These are phyloP conservation scores for Akanthomyces uredinophilus DNA, from an alignment of 2,329 filamentous ascomycete species.

Conservation along the genomic window DNA sequence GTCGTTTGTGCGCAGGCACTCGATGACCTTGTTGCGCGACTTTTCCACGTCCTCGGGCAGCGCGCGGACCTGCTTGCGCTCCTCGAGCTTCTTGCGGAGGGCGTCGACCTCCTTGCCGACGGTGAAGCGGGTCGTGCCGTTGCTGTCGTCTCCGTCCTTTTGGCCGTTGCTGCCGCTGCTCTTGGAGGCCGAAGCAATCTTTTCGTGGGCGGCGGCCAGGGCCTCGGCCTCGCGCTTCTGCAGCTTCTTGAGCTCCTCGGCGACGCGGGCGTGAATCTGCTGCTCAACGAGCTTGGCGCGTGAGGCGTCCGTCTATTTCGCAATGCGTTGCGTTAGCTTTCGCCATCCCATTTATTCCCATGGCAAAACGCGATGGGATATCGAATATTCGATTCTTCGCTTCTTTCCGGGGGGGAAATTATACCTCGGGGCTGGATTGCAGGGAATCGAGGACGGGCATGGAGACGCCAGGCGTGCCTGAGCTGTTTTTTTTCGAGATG, in stretches of 20 bases:
- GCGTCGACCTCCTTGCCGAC: slow-evolving; percentile 57
- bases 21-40: slow-evolving; percentile 70
- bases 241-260: slow-evolving; percentile 76
- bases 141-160: slow-evolving; percentile 33
- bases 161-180: slow-evolving; percentile 31
- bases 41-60: slow-evolving; percentile 67
- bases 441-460: slow-evolving; percentile 77
- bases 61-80: slow-evolving; percentile 59
- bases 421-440: slow-evolving; percentile 80
- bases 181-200: slow-evolving; percentile 57
- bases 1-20: slow-evolving; percentile 79
- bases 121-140: slow-evolving; percentile 36
- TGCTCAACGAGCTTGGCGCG: slow-evolving; percentile 79
- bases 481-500: slow-evolving; percentile 26
- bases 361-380: too few species aligned
- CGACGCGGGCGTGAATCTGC: slow-evolving; percentile 81
- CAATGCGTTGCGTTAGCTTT: not conserved
- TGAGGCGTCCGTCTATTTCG: slow-evolving; percentile 73
- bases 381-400: too few species aligned
- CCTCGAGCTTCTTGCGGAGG: slow-evolving; percentile 55
- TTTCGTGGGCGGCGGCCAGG: slow-evolving; percentile 64
- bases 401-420: too few species aligned
- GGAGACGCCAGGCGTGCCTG: slow-evolving; percentile 57
- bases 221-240: slow-evolving; percentile 64
- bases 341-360: too few species aligned